Evolutionary conservation across 1,139 yeast species (phyloP).

Genomic region (Ogataea hybrid): DNA sequence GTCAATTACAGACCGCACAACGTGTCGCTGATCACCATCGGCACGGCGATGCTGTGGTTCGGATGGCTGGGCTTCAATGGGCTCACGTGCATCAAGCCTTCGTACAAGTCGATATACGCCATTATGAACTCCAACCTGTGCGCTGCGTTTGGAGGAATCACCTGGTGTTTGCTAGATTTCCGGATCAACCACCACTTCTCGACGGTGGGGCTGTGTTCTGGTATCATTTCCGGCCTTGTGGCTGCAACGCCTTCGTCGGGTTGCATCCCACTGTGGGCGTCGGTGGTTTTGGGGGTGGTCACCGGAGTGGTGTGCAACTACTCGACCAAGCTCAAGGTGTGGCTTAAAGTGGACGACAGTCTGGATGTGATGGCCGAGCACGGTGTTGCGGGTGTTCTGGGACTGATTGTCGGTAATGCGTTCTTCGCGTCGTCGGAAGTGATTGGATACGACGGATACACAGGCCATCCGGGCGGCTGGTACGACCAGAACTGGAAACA

Average conservation of each 20-base stretch:
- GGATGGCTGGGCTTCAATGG: slow-evolving; percentile 94
- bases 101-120: slow-evolving; percentile 72
- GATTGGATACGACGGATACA: slow-evolving; percentile 82
- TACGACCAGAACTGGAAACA: slow-evolving; percentile 87
- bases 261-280: slow-evolving; percentile 86
- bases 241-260: slow-evolving; percentile 98
- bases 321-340: slow-evolving; percentile 82
- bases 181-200: slow-evolving; percentile 89
- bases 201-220: slow-evolving; percentile 93
- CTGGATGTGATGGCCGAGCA: slow-evolving; percentile 97
- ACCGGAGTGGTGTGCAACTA: slow-evolving; percentile 88
- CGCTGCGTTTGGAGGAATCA: slow-evolving; percentile 87
- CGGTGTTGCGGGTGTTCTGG: slow-evolving; percentile 93
- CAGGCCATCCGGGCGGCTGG: slow-evolving; percentile 91
- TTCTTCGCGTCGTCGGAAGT: slow-evolving; percentile 85
- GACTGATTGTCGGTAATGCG: slow-evolving; percentile 75
- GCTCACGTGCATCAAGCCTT: slow-evolving; percentile 66
- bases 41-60: slow-evolving; percentile 56
- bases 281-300: slow-evolving; percentile 77
- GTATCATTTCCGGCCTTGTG: slow-evolving; percentile 90
- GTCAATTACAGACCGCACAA: slow-evolving; percentile 94
- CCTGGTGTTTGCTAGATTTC: slow-evolving; percentile 91
- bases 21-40: slow-evolving; percentile 69
- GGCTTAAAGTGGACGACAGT: slow-evolving; percentile 84
- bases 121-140: slow-evolving; percentile 89